Conservation (phyloP, 164 flowering plant species). For the Macadamia integrifolia region DNA sequence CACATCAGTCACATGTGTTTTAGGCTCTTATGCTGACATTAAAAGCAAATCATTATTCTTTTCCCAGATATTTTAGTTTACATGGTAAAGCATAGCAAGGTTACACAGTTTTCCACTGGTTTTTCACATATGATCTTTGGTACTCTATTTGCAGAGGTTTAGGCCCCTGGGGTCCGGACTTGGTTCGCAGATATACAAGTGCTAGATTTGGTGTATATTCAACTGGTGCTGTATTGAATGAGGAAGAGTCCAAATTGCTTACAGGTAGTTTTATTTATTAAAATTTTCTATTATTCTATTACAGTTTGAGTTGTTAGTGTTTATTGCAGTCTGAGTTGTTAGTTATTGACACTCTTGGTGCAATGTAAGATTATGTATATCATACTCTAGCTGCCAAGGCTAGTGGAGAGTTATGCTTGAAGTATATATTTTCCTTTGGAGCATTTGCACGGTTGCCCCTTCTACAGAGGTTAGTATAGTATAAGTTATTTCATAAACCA, state of each 20-base stretch:
- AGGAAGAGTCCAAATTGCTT: constrained; percentile 59
- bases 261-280: constrained; percentile 43
- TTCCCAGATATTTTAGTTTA: too few relatives aligned
- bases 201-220: constrained; percentile 59
- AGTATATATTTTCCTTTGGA: constrained; percentile 87
- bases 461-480: constrained; percentile 49
- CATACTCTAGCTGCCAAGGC: constrained; percentile 92
- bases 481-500: background rate
- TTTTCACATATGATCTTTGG: constrained; percentile 4
- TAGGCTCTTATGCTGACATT: too few relatives aligned
- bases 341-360: constrained; percentile 15
- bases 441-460: constrained; percentile 89
- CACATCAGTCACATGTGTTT: too few relatives aligned
- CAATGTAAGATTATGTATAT: constrained; percentile 63
- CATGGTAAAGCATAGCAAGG: too few relatives aligned
- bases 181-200: constrained; percentile 66
- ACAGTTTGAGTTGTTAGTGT: background rate
- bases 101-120: too few relatives aligned
- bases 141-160: constrained; percentile 55
- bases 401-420: constrained; percentile 94
- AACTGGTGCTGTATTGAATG: constrained; percentile 40
- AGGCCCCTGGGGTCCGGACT: constrained; percentile 90
- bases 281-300: too few relatives aligned
- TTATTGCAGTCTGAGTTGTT: background rate
- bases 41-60: too few relatives aligned